These are phyloP conservation scores for Juglanconis sp. DNA, from an alignment of 2,329 filamentous ascomycete species.

Conservation along the genomic window DNA sequence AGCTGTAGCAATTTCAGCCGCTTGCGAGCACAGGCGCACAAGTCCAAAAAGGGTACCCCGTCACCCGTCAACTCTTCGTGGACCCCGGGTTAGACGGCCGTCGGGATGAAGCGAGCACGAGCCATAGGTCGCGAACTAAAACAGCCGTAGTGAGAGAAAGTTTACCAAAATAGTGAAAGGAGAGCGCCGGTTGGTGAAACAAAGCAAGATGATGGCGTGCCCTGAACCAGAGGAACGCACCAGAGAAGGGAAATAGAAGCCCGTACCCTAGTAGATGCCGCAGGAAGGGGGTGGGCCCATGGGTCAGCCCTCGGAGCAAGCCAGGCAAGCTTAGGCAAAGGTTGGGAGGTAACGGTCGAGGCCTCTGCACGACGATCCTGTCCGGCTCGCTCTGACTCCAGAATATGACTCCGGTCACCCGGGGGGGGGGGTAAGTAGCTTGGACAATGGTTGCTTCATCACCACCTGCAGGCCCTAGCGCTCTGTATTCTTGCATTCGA, in stretches of 20 bases:
- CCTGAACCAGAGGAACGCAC: constrained; percentile 7
- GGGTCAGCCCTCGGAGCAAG: constrained; percentile 2
- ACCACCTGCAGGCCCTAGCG: background rate
- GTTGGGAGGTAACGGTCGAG: background rate
- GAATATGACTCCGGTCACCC: background rate
- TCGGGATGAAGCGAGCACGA: constrained; percentile 16
- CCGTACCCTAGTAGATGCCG: background rate
- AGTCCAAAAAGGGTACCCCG: constrained; percentile 1
- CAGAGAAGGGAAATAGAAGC: background rate
- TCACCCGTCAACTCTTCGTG: constrained; percentile 6
- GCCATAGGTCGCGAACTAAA: constrained; percentile 10
- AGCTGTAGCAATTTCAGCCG: constrained; percentile 10
- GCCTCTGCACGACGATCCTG: background rate
- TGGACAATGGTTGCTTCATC: background rate
- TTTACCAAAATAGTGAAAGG: constrained; percentile 14
- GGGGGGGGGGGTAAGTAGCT: background rate
- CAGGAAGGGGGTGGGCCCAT: background rate
- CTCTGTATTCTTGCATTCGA: background rate
- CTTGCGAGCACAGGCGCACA: constrained; percentile 5
- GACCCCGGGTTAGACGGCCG: constrained; percentile 1
- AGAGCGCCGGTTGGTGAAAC: constrained; percentile 15
- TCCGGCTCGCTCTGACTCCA: background rate
- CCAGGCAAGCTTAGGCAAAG: background rate
- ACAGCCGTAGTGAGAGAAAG: constrained; percentile 6
- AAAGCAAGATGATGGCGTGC: constrained; percentile 14